phyloP scores from a whole-genome alignment of 768 basidiomycete genomes.

The Myochromella boudieri region DNA sequence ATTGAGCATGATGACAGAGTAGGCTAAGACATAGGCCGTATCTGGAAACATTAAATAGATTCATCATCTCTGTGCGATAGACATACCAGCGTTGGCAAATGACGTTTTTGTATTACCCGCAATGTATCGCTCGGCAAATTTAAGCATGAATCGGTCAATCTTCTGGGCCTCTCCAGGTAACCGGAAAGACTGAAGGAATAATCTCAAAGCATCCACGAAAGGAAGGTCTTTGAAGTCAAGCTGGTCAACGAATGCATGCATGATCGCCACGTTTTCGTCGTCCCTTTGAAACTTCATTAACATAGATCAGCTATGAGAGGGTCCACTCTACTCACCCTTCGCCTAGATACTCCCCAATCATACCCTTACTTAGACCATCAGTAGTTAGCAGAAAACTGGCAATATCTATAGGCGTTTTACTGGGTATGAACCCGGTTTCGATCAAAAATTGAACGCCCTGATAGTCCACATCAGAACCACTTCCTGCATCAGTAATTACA shows the following conservation, averaged over 20 bases:
- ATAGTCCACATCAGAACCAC: constrained; percentile 1
- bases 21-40: constrained; percentile 92
- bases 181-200: constrained; percentile 93
- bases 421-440: constrained; percentile 84
- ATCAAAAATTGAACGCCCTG: constrained; percentile 90
- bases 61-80: not conserved
- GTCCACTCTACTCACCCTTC: constrained; percentile 70
- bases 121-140: constrained; percentile 97
- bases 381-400: constrained; percentile 84
- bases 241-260: constrained; percentile 96
- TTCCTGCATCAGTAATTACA: not conserved
- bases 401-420: constrained; percentile 69
- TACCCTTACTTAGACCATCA: constrained; percentile 91
- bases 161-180: constrained; percentile 97
- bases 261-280: constrained; percentile 84
- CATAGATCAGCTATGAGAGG: not conserved
- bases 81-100: constrained; percentile 92
- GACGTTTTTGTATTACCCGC: constrained; percentile 80
- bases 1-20: constrained; percentile 94
- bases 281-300: constrained; percentile 51
- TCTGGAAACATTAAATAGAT: constrained; percentile 42
- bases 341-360: constrained; percentile 98
- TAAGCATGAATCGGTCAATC: constrained; percentile 98
- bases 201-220: constrained; percentile 88
- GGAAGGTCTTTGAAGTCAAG: constrained; percentile 80